Percentiles rank a stretch among this genome's conserved stretches.
phyloP scores from a whole-genome alignment of 345 rosid species.

The Combretum micranthum region DNA sequence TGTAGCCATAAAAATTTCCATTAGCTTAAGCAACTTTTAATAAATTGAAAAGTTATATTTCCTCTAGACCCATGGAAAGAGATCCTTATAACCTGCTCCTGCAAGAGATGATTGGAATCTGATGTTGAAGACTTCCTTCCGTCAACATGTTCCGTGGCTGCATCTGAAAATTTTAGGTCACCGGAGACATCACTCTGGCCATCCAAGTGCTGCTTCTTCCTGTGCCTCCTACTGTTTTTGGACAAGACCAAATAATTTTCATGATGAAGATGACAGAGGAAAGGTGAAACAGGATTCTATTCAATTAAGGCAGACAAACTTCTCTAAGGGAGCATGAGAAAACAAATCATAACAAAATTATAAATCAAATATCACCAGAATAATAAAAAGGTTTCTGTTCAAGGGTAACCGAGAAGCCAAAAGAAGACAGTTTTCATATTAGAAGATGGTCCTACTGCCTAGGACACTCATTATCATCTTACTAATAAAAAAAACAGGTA shows the following conservation, averaged over 20 bases:
- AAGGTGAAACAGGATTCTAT: too few species aligned
- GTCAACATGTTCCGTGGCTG: slow-evolving; percentile 35
- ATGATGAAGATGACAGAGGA: too few species aligned
- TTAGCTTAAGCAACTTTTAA: background rate
- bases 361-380: too few species aligned
- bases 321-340: too few species aligned
- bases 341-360: too few species aligned
- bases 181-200: slow-evolving; percentile 52
- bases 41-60: background rate
- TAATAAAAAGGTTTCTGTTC: too few species aligned
- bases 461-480: background rate
- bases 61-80: background rate
- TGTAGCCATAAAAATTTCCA: background rate
- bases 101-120: slow-evolving; percentile 37
- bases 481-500: background rate
- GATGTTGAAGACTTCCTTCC: slow-evolving; percentile 34
- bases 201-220: slow-evolving; percentile 43
- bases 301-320: too few species aligned
- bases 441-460: too few species aligned
- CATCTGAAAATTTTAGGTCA: slow-evolving; percentile 44
- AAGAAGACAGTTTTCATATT: background rate
- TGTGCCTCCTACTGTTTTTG: slow-evolving; percentile 29
- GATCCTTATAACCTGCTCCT: slow-evolving; percentile 58
- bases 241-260: background rate
- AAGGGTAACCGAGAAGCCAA: too few species aligned